phyloP scores from a whole-genome alignment of 2,329 filamentous ascomycete species.

The Beauveria medogensis region DNA sequence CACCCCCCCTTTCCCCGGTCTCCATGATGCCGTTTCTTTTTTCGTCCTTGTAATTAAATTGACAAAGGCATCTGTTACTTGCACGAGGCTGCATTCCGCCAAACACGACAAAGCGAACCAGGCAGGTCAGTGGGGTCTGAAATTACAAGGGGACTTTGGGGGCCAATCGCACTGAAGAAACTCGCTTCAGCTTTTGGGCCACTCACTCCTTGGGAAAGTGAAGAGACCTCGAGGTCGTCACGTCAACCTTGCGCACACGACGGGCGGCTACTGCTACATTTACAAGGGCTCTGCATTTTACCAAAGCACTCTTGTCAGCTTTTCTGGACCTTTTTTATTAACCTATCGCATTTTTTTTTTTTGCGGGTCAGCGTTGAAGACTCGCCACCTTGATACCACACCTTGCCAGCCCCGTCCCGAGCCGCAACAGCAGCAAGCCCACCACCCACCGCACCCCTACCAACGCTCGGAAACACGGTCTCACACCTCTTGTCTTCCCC shows the following conservation, averaged over 20 bases:
- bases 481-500: neutral
- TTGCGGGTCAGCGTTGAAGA: neutral
- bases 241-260: neutral
- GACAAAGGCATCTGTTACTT: neutral
- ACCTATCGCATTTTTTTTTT: neutral
- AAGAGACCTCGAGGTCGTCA: neutral
- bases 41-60: neutral
- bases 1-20: neutral
- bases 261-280: neutral
- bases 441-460: neutral
- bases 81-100: neutral
- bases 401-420: neutral
- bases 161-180: neutral
- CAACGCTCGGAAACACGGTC: neutral
- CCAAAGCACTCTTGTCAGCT: neutral
- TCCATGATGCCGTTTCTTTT: neutral
- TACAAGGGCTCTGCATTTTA: neutral
- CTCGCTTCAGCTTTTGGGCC: neutral
- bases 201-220: neutral
- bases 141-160: slow-evolving; percentile 9
- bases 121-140: neutral
- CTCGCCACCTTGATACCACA: no score
- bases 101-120: neutral
- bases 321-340: no score
- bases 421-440: neutral